Percentiles rank a stretch among this genome's conserved stretches.
Conservation (phyloP, 208 protist species). For the Plasmodiophora brassicae region DNA sequence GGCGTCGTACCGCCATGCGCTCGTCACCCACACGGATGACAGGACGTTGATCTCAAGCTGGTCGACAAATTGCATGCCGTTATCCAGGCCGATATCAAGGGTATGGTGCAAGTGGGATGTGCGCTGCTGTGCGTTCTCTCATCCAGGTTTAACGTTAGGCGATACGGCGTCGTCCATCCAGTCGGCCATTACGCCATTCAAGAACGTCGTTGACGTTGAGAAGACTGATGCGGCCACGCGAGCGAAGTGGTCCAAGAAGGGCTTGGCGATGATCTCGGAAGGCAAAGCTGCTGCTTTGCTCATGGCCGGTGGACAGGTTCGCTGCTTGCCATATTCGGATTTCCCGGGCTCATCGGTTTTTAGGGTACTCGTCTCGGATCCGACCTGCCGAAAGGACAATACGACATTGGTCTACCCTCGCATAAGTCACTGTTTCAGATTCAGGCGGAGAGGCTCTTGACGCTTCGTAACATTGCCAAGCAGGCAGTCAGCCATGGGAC, state of each 20-base stretch:
- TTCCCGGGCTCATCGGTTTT: constrained; percentile 25
- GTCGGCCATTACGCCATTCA: constrained; percentile 23
- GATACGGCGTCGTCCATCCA: not conserved
- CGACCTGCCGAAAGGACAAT: constrained; percentile 84
- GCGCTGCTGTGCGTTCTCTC: not conserved
- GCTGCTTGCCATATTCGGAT: not conserved
- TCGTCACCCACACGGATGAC: not conserved
- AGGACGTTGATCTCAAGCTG: not conserved
- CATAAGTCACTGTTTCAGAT: constrained; percentile 92
- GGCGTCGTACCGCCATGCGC: not conserved
- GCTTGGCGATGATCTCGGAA: constrained; percentile 70
- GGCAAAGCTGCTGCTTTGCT: constrained; percentile 82
- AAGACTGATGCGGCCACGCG: not conserved
- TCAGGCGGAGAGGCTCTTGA: constrained; percentile 82
- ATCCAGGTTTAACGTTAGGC: not conserved
- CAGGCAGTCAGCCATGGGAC: not conserved
- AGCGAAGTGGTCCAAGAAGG: constrained; percentile 36
- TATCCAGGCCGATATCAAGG: not conserved
- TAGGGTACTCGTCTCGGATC: constrained; percentile 89
- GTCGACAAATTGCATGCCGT: not conserved
- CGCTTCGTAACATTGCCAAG: constrained; percentile 71
- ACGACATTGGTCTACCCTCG: constrained; percentile 74
- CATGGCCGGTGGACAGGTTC: constrained; percentile 89
- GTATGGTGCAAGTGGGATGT: no score
- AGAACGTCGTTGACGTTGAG: not conserved